Conservation (phyloP, 257 asterid genomes). For the Apocynum venetum region DNA sequence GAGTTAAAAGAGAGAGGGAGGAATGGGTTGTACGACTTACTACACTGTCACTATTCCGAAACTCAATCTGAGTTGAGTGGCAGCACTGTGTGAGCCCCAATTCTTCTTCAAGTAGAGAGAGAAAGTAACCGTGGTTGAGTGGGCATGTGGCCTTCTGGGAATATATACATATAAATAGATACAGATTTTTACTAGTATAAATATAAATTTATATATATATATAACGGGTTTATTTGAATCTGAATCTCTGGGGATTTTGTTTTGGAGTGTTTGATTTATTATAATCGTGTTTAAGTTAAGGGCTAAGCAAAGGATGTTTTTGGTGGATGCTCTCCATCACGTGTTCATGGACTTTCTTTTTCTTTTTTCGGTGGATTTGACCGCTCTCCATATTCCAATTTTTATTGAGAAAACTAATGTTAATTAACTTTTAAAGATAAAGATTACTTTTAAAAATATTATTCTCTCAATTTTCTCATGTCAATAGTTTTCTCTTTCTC, state of each 20-base stretch:
- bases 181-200: neutral
- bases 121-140: conserved; percentile 6
- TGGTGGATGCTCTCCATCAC: neutral
- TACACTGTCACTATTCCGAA: neutral
- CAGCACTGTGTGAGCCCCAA: conserved; percentile 2
- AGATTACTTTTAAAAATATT: too few relatives aligned
- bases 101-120: neutral
- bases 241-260: too few relatives aligned
- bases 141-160: neutral
- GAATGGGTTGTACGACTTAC: neutral
- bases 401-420: too few relatives aligned
- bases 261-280: too few relatives aligned
- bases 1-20: neutral
- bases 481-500: too few relatives aligned
- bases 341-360: neutral
- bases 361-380: neutral
- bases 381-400: neutral
- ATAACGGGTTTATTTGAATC: too few relatives aligned
- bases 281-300: neutral
- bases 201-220: neutral
- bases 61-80: conserved; percentile 4
- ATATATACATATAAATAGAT: too few relatives aligned
- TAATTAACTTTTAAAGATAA: too few relatives aligned
- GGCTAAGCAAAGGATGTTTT: neutral
- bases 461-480: too few relatives aligned